Conservation (phyloP, 352 stramenopile species). For the Phytophthora multivora region DNA sequence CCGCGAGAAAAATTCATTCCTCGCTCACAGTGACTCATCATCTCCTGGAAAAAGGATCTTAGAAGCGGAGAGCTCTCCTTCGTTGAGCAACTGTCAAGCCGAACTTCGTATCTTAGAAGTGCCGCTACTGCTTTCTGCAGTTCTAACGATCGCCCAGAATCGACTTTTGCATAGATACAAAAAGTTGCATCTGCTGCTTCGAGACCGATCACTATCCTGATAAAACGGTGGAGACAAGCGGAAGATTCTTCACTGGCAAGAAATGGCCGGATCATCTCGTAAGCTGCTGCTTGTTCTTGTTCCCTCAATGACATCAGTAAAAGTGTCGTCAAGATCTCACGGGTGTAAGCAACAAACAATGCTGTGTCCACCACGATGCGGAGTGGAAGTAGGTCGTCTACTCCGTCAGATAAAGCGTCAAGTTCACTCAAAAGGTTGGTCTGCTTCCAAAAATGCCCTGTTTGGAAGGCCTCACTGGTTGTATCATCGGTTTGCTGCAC, state of each 20-base stretch:
- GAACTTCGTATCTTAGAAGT: conserved; percentile 20
- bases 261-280: conserved; percentile 26
- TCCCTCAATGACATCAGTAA: conserved; percentile 16
- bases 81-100: background rate
- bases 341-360: conserved; percentile 38
- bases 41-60: conserved; percentile 30
- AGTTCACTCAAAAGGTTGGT: background rate
- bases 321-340: conserved; percentile 32
- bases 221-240: conserved; percentile 23
- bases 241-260: conserved; percentile 17
- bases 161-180: background rate
- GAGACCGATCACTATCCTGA: conserved; percentile 32
- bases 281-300: conserved; percentile 10
- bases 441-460: background rate
- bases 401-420: background rate
- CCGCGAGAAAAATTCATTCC: background rate
- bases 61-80: conserved; percentile 26
- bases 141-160: conserved; percentile 5
- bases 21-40: conserved; percentile 20
- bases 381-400: conserved; percentile 37
- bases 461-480: conserved; percentile 19
- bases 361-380: conserved; percentile 31
- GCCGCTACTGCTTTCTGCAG: conserved; percentile 16
- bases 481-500: conserved; percentile 24
- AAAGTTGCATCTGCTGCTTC: conserved; percentile 29